Percentiles rank a stretch among this genome's conserved stretches.
Evolutionary conservation across 805 yeast species (phyloP).

Genomic region (Pichia ethanolica): DNA sequence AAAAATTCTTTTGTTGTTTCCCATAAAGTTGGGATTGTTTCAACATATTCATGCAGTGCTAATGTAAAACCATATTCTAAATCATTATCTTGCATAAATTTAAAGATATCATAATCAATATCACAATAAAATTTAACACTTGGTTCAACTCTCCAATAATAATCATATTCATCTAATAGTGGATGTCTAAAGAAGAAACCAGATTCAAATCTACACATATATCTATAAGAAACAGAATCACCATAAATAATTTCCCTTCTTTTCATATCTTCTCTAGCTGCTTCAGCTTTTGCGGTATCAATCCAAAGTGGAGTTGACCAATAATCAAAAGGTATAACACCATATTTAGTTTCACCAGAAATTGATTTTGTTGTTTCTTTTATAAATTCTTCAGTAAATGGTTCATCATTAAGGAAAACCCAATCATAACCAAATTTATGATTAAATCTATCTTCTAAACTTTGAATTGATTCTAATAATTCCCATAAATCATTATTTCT

Average conservation of each 20-base stretch:
- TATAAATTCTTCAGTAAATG: conserved; percentile 76
- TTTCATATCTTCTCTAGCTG: conserved; percentile 46
- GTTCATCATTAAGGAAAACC: conserved; percentile 89
- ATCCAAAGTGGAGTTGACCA: conserved; percentile 87
- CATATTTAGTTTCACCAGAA: conserved; percentile 74
- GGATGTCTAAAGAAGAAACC: conserved; percentile 85
- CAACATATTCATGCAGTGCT: conserved; percentile 64
- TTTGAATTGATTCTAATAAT: conserved; percentile 57
- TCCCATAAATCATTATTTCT: conserved; percentile 65
- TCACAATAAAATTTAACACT: conserved; percentile 76
- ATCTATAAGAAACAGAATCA: conserved; percentile 63
- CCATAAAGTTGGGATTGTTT: conserved; percentile 75
- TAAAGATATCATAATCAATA: conserved; percentile 71
- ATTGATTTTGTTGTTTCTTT: conserved; percentile 56
- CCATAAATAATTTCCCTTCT: conserved; percentile 52
- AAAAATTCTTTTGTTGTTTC: conserved; percentile 57
- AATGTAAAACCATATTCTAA: conserved; percentile 75
- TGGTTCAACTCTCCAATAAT: conserved; percentile 96
- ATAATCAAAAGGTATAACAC: conserved; percentile 71
- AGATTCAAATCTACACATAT: conserved; percentile 88
- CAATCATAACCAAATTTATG: conserved; percentile 77
- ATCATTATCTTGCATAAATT: conserved; percentile 70
- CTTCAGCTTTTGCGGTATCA: conserved; percentile 59
- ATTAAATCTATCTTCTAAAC: conserved; percentile 88
- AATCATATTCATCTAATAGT: conserved; percentile 66